Percentiles rank a stretch among this genome's conserved stretches.
phyloP scores from a whole-genome alignment of 2,329 filamentous ascomycete genomes.

The Chaetomium olivaceum region DNA sequence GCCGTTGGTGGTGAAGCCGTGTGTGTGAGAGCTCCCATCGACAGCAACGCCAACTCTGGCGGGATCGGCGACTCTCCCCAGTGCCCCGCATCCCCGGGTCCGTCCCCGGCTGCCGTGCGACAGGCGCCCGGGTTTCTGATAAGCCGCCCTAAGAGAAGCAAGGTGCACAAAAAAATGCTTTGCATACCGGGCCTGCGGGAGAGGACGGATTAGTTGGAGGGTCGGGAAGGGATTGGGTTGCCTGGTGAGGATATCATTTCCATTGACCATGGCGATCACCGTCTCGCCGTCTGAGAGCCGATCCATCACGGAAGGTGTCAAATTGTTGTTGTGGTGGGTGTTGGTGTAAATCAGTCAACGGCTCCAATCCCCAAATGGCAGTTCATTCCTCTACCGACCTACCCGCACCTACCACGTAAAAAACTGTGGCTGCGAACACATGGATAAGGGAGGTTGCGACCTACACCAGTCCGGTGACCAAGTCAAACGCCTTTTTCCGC shows the following conservation, averaged over 20 bases:
- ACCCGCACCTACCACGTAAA: not conserved
- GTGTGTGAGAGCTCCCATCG: not conserved
- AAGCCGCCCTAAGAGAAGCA: not conserved
- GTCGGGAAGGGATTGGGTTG: not conserved
- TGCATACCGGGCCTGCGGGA: conserved; percentile 10
- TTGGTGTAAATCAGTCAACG: not conserved
- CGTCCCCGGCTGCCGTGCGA: conserved; percentile 2
- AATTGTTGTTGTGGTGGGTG: not conserved
- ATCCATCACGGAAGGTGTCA: not conserved
- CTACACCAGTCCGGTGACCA: not conserved
- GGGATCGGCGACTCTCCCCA: not conserved
- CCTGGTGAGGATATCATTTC: not conserved
- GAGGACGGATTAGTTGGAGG: not conserved
- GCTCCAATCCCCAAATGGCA: too few relatives aligned
- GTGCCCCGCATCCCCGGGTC: not conserved
- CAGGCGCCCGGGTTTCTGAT: not conserved
- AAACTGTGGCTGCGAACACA: not conserved
- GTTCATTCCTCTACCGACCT: not conserved
- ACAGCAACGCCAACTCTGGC: conserved; percentile 9
- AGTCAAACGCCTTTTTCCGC: not conserved
- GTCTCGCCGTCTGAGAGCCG: not conserved
- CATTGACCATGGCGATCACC: not conserved
- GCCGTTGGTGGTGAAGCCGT: not conserved
- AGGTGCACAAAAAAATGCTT: conserved; percentile 3
- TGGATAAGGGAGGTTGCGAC: not conserved